A percentile compares a stretch with the other conserved stretches of the same genome.
phyloP scores from a whole-genome alignment of 768 basidiomycete genomes.

The Lyophyllum atratum region DNA sequence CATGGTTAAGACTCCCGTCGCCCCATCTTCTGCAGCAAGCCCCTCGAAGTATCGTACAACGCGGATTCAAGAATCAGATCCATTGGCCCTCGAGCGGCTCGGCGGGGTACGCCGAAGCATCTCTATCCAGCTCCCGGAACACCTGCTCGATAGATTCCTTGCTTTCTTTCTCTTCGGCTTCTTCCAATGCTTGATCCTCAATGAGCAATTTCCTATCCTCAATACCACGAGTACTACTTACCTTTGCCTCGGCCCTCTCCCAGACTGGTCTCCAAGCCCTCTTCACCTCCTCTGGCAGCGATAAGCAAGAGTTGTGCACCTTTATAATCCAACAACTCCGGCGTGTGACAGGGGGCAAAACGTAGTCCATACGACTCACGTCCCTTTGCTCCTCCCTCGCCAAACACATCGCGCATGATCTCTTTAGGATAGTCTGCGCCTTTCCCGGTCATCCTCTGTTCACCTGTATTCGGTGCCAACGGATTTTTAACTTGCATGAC shows the following conservation, averaged over 20 bases:
- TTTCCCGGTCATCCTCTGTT: conserved; percentile 30
- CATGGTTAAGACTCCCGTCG: no score
- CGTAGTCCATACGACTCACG: conserved; percentile 45
- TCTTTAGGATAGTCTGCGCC: conserved; percentile 47
- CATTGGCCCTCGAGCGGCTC: conserved; percentile 55
- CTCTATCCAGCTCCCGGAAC: conserved; percentile 47
- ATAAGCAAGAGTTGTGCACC: conserved; percentile 59
- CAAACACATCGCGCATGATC: conserved; percentile 52
- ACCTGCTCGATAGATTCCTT: conserved; percentile 40
- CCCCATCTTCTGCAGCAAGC: no score
- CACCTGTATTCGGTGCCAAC: conserved; percentile 41
- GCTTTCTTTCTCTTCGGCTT: conserved; percentile 40
- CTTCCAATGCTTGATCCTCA: conserved; percentile 33
- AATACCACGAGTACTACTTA: conserved; percentile 21
- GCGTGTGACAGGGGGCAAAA: conserved; percentile 52
- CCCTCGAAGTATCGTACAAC: no score
- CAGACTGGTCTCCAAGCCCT: conserved; percentile 49
- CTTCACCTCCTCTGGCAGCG: conserved; percentile 48
- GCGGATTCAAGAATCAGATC: no score
- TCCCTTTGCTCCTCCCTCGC: conserved; percentile 29
- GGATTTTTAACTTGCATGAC: conserved; percentile 66
- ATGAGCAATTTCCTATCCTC: background rate
- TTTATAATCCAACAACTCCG: conserved; percentile 54
- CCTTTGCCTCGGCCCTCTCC: conserved; percentile 56
- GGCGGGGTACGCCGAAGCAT: conserved; percentile 40